Evolutionary conservation across 768 basidiomycete species (phyloP).

Genomic region (Tubosaeta sp.): DNA sequence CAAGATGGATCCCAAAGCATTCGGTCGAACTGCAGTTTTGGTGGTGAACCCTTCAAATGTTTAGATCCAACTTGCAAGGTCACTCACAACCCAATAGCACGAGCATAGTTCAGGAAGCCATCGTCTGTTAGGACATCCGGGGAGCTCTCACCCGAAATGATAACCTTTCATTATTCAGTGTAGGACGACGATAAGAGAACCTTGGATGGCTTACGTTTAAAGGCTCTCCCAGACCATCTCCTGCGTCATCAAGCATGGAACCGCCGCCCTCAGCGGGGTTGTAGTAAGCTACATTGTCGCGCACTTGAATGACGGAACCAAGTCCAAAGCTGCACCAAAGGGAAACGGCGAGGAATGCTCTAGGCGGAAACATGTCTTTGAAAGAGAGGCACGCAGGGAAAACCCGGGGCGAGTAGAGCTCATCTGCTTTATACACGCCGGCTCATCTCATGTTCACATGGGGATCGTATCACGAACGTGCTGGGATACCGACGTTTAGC

Average conservation of each 20-base stretch:
- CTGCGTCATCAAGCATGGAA: conserved; percentile 40
- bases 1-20: conserved; percentile 34
- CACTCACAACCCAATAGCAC: conserved; percentile 59
- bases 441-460: not conserved
- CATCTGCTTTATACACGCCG: not conserved
- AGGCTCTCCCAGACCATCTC: conserved; percentile 38
- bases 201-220: conserved; percentile 34
- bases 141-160: conserved; percentile 63
- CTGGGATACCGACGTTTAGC: not conserved
- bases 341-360: not conserved
- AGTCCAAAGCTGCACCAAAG: conserved; percentile 4
- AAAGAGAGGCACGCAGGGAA: not conserved
- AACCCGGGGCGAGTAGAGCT: not conserved
- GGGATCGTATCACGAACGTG: too few species aligned
- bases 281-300: conserved; percentile 27
- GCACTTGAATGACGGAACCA: not conserved
- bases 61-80: not conserved
- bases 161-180: conserved; percentile 36
- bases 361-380: not conserved
- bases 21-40: conserved; percentile 22
- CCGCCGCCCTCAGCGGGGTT: conserved; percentile 36
- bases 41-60: too few species aligned
- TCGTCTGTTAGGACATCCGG: conserved; percentile 49
- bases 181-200: not conserved
- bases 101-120: conserved; percentile 54